phyloP scores from a whole-genome alignment of 164 flowering plant species.

The Annona squamosa region DNA sequence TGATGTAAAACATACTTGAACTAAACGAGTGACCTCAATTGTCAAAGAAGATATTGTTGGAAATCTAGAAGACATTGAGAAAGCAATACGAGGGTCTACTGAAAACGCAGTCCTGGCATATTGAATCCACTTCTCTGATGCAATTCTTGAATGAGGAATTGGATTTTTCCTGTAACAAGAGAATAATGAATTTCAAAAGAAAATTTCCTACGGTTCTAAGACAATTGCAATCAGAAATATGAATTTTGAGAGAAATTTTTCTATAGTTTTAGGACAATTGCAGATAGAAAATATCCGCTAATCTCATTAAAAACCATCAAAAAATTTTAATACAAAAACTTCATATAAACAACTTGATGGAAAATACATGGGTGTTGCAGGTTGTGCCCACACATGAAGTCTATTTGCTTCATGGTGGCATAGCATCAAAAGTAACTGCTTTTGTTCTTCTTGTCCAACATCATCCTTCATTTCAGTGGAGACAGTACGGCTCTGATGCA shows the following conservation, averaged over 20 bases:
- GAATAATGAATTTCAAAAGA: not conserved
- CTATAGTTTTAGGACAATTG: not conserved
- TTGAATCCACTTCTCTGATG: slow-evolving; percentile 87
- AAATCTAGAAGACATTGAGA: slow-evolving; percentile 72
- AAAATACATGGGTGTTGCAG: slow-evolving; percentile 60
- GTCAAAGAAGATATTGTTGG: slow-evolving; percentile 53
- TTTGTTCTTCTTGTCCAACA: slow-evolving; percentile 69
- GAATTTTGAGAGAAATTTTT: not conserved
- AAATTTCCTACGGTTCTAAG: not conserved
- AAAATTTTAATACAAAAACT: slow-evolving; percentile 4
- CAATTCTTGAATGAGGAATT: slow-evolving; percentile 54
- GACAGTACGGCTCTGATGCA: slow-evolving; percentile 64
- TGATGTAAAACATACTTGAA: slow-evolving; percentile 47
- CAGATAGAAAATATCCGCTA: not conserved
- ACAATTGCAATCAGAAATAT: not conserved
- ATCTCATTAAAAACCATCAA: not conserved
- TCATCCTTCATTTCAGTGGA: slow-evolving; percentile 84
- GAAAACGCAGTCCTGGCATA: slow-evolving; percentile 86
- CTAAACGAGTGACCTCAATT: slow-evolving; percentile 73
- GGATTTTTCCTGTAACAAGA: slow-evolving; percentile 47
- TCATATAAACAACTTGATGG: slow-evolving; percentile 2
- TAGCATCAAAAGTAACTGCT: slow-evolving; percentile 82
- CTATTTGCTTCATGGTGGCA: slow-evolving; percentile 97
- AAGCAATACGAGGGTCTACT: slow-evolving; percentile 89
- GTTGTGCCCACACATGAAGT: slow-evolving; percentile 97